These are phyloP conservation scores for Ophidiomyces ophidiicola DNA, from an alignment of 2,329 filamentous ascomycete genomes.

Conservation along the genomic window DNA sequence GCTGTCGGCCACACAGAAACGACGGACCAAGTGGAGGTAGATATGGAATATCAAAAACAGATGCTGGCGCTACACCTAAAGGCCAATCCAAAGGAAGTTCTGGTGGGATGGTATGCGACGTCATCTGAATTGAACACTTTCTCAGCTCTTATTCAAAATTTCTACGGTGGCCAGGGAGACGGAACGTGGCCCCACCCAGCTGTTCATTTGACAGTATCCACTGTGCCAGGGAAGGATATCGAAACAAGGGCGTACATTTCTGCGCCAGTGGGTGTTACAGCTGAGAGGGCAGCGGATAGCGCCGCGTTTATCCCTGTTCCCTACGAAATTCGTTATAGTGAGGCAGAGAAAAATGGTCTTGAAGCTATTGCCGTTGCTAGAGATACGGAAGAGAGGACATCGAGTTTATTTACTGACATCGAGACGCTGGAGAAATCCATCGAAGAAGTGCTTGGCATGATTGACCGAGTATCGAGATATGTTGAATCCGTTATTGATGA, in stretches of 20 bases:
- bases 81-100: constrained; percentile 81
- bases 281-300: constrained; percentile 88
- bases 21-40: constrained; percentile 95
- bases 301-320: constrained; percentile 97
- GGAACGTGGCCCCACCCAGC: constrained; percentile 97
- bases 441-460: constrained; percentile 75
- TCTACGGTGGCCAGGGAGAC: constrained; percentile 93
- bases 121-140: constrained; percentile 96
- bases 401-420: constrained; percentile 70
- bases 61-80: constrained; percentile 94
- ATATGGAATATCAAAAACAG: constrained; percentile 99
- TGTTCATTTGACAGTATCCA: constrained; percentile 89
- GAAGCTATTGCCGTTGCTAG: constrained; percentile 76
- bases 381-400: constrained; percentile 61
- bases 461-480: constrained; percentile 84
- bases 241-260: constrained; percentile 90
- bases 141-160: constrained; percentile 97
- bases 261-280: constrained; percentile 84
- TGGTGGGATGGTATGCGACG: constrained; percentile 98
- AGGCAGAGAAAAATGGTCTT: constrained; percentile 62
- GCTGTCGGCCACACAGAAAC: constrained; percentile 98
- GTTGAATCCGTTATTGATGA: constrained; percentile 81
- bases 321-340: constrained; percentile 81
- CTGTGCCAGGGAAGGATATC: constrained; percentile 75
- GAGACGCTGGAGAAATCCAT: constrained; percentile 76